Evolutionary conservation across 1,284 basidiomycete species (phyloP).

Genomic region (Cystobasidium pallidum): DNA sequence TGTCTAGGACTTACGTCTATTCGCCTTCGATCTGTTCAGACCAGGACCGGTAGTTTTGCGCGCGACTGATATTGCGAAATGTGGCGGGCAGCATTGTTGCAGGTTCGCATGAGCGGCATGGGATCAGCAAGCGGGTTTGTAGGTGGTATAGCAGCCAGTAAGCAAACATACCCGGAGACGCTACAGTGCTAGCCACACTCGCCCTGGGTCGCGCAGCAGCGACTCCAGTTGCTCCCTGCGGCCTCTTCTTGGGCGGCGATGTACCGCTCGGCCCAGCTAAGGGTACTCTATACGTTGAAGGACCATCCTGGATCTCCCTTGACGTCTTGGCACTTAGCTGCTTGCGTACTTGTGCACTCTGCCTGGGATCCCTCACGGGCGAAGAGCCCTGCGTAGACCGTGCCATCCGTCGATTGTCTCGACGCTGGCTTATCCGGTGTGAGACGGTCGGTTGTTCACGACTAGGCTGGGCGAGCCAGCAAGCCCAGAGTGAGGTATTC

Average conservation of each 20-base stretch:
- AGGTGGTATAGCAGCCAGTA: background rate
- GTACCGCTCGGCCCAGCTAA: conserved; percentile 23
- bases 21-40: background rate
- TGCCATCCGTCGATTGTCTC: conserved; percentile 14
- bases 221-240: background rate
- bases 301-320: conserved; percentile 21
- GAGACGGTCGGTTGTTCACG: too few relatives aligned
- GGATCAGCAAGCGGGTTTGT: background rate
- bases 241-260: conserved; percentile 18
- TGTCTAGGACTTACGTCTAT: conserved; percentile 19
- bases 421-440: background rate
- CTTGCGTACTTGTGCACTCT: conserved; percentile 26
- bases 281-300: conserved; percentile 2
- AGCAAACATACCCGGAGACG: conserved; percentile 10
- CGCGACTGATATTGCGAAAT: conserved; percentile 24
- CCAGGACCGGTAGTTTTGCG: conserved; percentile 31
- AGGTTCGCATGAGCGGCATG: background rate
- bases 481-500: too few relatives aligned
- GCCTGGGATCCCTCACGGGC: conserved; percentile 10
- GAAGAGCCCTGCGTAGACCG: conserved; percentile 39
- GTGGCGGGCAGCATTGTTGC: background rate
- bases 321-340: conserved; percentile 37
- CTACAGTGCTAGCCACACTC: conserved; percentile 16
- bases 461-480: background rate
- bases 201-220: conserved; percentile 21